A percentile compares a stretch with the other conserved stretches of the same genome.
Conservation (phyloP, 2,329 filamentous ascomycete genomes). For the Hymenoscyphus linearis region DNA sequence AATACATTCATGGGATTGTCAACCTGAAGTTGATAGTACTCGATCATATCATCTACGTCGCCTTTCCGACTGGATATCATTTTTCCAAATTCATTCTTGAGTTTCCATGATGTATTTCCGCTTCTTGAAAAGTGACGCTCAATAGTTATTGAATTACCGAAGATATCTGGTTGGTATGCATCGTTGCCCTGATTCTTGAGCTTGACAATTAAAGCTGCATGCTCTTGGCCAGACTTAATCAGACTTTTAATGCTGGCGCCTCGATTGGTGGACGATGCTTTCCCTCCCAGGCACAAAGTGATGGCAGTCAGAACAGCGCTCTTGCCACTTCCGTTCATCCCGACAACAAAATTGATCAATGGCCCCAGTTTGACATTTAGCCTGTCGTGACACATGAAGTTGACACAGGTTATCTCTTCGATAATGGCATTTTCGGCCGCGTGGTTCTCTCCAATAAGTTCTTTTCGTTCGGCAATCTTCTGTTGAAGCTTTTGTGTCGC, state of each 20-base stretch:
- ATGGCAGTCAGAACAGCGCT: constrained; percentile 92
- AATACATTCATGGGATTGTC: constrained; percentile 96
- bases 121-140: constrained; percentile 78
- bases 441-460: constrained; percentile 59
- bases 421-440: constrained; percentile 82
- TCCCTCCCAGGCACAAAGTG: constrained; percentile 90
- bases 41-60: constrained; percentile 87
- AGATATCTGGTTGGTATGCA: constrained; percentile 77
- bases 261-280: constrained; percentile 87
- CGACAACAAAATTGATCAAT: constrained; percentile 95
- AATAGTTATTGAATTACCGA: constrained; percentile 80
- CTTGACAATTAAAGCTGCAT: constrained; percentile 69
- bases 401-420: constrained; percentile 77
- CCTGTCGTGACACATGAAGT: constrained; percentile 93
- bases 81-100: constrained; percentile 68
- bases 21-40: constrained; percentile 89
- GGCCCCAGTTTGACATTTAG: constrained; percentile 83
- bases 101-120: constrained; percentile 76
- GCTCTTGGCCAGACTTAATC: constrained; percentile 82
- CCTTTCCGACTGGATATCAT: constrained; percentile 76
- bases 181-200: constrained; percentile 87
- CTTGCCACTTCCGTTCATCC: constrained; percentile 96
- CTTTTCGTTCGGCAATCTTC: constrained; percentile 44
- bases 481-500: constrained; percentile 66
- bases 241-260: constrained; percentile 84